Evolutionary conservation across 2,329 filamentous ascomycete species (phyloP).

Genomic region (Myriangium duriaei): DNA sequence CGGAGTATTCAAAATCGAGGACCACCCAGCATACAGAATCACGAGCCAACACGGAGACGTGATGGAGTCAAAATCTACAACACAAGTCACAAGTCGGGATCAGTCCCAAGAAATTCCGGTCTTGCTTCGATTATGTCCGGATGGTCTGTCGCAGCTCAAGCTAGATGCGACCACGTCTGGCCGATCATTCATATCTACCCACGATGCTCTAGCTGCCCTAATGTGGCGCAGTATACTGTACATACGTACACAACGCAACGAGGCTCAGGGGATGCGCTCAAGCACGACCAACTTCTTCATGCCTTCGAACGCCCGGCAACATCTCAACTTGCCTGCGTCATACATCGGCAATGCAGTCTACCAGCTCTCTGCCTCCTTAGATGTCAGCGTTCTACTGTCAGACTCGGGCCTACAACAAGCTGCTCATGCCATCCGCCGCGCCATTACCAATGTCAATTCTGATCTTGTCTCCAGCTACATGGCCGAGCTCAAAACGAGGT

Average conservation of each 20-base stretch:
- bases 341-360: background rate
- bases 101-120: background rate
- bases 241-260: background rate
- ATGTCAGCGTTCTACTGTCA: background rate
- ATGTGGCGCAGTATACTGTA: background rate
- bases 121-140: background rate
- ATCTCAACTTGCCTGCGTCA: background rate
- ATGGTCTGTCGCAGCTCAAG: background rate
- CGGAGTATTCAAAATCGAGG: background rate
- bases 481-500: background rate
- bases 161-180: background rate
- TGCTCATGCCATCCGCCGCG: background rate
- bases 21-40: background rate
- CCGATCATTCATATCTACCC: background rate
- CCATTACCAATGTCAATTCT: background rate
- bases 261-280: no score
- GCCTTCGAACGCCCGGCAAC: background rate
- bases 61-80: background rate
- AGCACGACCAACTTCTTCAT: background rate
- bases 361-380: background rate
- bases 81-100: no score
- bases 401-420: background rate
- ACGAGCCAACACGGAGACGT: no score
- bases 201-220: background rate
- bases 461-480: background rate